A percentile compares a stretch with the other conserved stretches of the same genome.
Conservation (phyloP, 805 yeast genomes). For the Candida caryicola region DNA sequence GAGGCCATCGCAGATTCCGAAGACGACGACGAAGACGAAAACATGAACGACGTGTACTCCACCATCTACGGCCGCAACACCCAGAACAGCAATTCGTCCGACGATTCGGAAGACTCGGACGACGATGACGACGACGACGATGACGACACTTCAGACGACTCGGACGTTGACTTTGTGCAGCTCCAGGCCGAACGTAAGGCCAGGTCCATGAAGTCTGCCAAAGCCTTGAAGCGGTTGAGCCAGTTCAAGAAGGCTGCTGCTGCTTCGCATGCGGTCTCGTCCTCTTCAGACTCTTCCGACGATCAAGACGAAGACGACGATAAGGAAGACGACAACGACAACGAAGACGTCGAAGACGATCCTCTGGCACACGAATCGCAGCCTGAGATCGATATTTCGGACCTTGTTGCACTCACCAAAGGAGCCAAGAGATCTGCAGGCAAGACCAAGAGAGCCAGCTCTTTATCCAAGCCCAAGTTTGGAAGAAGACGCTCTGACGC, state of each 20-base stretch:
- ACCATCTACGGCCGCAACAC: neutral
- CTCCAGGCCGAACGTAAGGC: slow-evolving; percentile 67
- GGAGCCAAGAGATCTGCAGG: neutral
- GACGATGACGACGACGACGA: slow-evolving; percentile 30
- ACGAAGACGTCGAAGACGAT: neutral
- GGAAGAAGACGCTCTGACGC: slow-evolving; percentile 38
- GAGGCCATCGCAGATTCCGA: slow-evolving; percentile 18
- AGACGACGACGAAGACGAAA: slow-evolving; percentile 16
- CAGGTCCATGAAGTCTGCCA: slow-evolving; percentile 49
- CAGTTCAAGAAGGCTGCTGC: slow-evolving; percentile 13
- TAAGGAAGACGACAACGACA: neutral
- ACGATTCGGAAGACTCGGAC: slow-evolving; percentile 31
- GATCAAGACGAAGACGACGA: neutral
- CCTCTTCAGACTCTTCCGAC: neutral
- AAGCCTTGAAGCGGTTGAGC: slow-evolving; percentile 24
- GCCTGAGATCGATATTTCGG: slow-evolving; percentile 8
- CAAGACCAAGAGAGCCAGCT: neutral
- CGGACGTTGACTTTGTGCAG: slow-evolving; percentile 68
- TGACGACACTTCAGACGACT: slow-evolving; percentile 52
- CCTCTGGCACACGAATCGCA: slow-evolving; percentile 8
- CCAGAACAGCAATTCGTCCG: slow-evolving; percentile 17
- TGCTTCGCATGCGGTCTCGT: too few species aligned
- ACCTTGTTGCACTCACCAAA: slow-evolving; percentile 7
- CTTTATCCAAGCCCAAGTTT: slow-evolving; percentile 18
- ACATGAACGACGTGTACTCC: slow-evolving; percentile 2